Conservation (phyloP, 768 basidiomycete genomes). For the Tulasnella calospora region DNA sequence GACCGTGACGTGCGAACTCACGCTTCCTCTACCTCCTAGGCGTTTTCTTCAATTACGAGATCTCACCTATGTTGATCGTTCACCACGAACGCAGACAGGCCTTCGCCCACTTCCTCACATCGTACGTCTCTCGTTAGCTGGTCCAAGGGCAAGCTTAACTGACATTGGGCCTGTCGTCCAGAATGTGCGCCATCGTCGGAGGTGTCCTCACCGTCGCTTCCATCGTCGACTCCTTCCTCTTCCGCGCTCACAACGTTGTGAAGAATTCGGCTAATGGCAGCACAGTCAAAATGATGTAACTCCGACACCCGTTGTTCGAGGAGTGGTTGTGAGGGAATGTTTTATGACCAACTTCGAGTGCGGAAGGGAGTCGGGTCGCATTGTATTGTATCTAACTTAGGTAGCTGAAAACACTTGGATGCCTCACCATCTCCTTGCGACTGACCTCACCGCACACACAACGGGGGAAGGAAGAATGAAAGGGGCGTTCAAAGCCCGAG, state of each 20-base stretch:
- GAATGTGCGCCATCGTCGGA: constrained; percentile 95
- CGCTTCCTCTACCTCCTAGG: constrained; percentile 40
- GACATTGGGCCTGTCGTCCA: constrained; percentile 34
- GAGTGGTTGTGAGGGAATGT: too few relatives aligned
- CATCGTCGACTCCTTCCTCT: constrained; percentile 79
- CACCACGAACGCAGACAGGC: constrained; percentile 88
- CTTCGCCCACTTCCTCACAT: constrained; percentile 97
- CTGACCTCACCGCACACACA: neutral
- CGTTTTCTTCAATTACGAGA: constrained; percentile 90
- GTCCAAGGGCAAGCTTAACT: neutral
- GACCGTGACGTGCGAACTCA: neutral
- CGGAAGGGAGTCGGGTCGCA: neutral
- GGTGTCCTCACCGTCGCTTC: constrained; percentile 94
- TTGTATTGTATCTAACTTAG: neutral
- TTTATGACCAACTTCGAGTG: neutral
- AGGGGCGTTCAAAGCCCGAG: too few relatives aligned
- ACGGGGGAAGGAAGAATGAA: too few relatives aligned
- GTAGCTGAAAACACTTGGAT: constrained; percentile 7
- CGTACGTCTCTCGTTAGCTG: constrained; percentile 51
- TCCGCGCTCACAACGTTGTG: constrained; percentile 69
- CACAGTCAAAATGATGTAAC: constrained; percentile 18
- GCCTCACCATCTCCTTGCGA: neutral
- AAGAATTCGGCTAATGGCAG: constrained; percentile 48
- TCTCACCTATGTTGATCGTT: constrained; percentile 91
- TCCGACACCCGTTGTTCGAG: neutral